Evolutionary conservation across 495 filamentous ascomycete genomes (phyloP).

Genomic region (Penicillium mononematosum): DNA sequence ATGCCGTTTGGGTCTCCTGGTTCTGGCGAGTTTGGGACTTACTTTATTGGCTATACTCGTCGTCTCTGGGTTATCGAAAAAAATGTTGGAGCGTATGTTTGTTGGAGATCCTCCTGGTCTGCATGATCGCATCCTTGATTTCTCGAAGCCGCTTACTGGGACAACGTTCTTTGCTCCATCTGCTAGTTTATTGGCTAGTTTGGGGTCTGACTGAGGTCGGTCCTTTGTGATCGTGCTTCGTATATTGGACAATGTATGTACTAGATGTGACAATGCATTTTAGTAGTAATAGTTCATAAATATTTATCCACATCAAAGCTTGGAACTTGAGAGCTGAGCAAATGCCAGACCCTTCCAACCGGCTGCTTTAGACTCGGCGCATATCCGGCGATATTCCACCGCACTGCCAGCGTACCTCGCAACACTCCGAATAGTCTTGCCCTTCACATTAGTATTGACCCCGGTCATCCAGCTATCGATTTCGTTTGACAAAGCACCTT

Average conservation of each 20-base stretch:
- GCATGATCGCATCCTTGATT: slow-evolving; percentile 57
- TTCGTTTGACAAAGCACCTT: slow-evolving; percentile 20
- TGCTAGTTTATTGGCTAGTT: slow-evolving; percentile 37
- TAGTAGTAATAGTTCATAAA: background rate
- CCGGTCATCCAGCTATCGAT: slow-evolving; percentile 38
- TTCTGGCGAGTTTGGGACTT: slow-evolving; percentile 54
- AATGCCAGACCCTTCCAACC: slow-evolving; percentile 22
- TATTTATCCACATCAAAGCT: slow-evolving; percentile 1
- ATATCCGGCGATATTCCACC: slow-evolving; percentile 23
- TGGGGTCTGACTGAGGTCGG: slow-evolving; percentile 27
- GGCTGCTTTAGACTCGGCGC: slow-evolving; percentile 18
- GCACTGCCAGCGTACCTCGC: slow-evolving; percentile 30
- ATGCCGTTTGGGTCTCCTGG: slow-evolving; percentile 60
- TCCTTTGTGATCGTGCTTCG: background rate
- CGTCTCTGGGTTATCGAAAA: slow-evolving; percentile 57
- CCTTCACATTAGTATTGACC: slow-evolving; percentile 34
- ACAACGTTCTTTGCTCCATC: slow-evolving; percentile 55
- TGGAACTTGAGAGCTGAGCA: background rate
- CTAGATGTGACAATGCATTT: background rate
- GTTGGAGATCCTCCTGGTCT: slow-evolving; percentile 53
- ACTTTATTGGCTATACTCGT: slow-evolving; percentile 58
- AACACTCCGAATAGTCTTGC: slow-evolving; percentile 30
- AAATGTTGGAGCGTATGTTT: slow-evolving; percentile 60
- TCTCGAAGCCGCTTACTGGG: slow-evolving; percentile 53
- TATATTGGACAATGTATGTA: background rate